Percentiles rank a stretch among this genome's conserved stretches.
These are phyloP conservation scores for Microbotryomycetes sp. DNA, from an alignment of 1,284 basidiomycete genomes.

Conservation along the genomic window DNA sequence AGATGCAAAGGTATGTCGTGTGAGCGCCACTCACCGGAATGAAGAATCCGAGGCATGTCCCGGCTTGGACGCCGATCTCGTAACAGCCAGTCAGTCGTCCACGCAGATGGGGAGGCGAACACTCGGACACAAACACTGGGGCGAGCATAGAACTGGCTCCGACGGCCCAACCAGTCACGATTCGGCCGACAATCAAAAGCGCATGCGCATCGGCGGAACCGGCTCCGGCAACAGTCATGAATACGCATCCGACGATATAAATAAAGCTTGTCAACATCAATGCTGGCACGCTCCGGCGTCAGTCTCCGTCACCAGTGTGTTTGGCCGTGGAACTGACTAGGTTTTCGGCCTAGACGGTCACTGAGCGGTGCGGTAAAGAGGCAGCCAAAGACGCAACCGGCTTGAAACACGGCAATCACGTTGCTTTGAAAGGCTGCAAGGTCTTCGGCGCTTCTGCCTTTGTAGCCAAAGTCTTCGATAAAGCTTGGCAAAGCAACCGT, in stretches of 20 bases:
- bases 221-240: background rate
- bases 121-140: background rate
- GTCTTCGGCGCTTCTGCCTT: background rate
- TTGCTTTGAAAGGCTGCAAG: background rate
- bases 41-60: too few relatives aligned
- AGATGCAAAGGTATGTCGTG: background rate
- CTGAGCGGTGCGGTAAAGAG: background rate
- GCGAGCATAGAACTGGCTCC: background rate
- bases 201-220: background rate
- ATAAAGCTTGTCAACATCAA: too few relatives aligned
- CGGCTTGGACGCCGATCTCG: background rate
- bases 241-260: background rate
- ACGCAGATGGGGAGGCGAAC: background rate
- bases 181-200: background rate
- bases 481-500: background rate
- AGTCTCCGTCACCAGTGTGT: too few relatives aligned
- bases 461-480: background rate
- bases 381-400: background rate
- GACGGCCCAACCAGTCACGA: background rate
- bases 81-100: background rate
- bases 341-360: background rate
- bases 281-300: too few relatives aligned
- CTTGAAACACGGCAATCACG: slow-evolving; percentile 1
- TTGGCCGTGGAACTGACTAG: too few relatives aligned
- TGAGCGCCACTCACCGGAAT: too few relatives aligned